Conservation (phyloP, 306 rosid genomes). For the Geum urbanum region DNA sequence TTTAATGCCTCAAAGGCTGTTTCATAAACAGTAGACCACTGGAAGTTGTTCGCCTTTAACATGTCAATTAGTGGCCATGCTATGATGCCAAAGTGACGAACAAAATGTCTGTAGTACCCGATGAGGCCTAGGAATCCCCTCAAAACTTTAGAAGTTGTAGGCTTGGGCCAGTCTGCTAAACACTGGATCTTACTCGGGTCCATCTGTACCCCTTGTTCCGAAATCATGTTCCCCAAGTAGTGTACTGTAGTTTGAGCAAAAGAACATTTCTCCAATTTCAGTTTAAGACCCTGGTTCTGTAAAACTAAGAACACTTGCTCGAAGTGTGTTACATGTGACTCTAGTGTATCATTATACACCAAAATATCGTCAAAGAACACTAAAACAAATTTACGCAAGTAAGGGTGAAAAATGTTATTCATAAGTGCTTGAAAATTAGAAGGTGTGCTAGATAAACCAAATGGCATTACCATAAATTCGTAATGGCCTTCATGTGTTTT, state of each 20-base stretch:
- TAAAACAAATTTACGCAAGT: neutral
- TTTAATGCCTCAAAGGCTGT: too few relatives aligned
- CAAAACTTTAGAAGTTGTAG: neutral
- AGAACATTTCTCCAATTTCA: neutral
- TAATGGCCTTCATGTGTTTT: neutral
- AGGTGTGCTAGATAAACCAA: neutral
- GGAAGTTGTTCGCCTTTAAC: neutral
- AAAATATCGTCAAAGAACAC: constrained; percentile 1
- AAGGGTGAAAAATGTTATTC: neutral
- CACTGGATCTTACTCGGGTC: neutral
- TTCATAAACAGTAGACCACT: neutral
- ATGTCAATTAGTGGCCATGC: rapidly evolving
- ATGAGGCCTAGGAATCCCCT: neutral
- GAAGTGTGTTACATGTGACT: neutral
- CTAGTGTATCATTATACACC: neutral
- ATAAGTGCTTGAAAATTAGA: neutral
- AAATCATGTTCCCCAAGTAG: neutral
- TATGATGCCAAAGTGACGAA: neutral
- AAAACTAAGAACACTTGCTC: neutral
- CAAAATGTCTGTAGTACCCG: neutral
- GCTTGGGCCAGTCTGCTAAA: neutral
- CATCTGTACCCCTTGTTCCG: rapidly evolving
- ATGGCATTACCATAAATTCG: constrained; percentile 2
- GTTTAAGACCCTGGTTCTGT: neutral
- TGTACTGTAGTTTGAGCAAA: neutral